Percentiles rank a stretch among this genome's conserved stretches.
Evolutionary conservation across 2,329 filamentous ascomycete genomes (phyloP).

Genomic region (Talaromyces pinophilus): DNA sequence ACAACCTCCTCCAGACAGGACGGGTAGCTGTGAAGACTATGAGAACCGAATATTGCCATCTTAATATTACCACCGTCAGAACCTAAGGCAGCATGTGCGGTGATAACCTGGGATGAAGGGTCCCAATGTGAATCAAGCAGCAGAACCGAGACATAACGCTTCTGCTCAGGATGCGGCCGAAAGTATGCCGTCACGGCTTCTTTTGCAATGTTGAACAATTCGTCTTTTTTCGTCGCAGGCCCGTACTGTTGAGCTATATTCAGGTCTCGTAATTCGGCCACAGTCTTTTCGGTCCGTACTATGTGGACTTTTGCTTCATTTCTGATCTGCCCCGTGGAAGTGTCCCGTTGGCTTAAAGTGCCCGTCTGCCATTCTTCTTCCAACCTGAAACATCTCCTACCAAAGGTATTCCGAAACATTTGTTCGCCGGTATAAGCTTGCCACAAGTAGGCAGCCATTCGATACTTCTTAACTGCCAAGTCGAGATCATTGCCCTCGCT

Average conservation of each 20-base stretch:
- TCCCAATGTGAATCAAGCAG: slow-evolving; percentile 92
- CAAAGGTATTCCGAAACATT: slow-evolving; percentile 87
- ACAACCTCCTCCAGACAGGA: slow-evolving; percentile 85
- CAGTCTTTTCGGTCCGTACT: slow-evolving; percentile 77
- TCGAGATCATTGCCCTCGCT: slow-evolving; percentile 81
- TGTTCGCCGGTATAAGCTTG: slow-evolving; percentile 96
- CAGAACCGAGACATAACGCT: slow-evolving; percentile 83
- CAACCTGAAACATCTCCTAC: slow-evolving; percentile 81
- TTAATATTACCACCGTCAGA: slow-evolving; percentile 71
- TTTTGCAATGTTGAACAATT: slow-evolving; percentile 73
- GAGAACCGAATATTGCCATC: slow-evolving; percentile 88
- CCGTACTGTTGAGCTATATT: slow-evolving; percentile 76
- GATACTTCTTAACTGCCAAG: slow-evolving; percentile 81
- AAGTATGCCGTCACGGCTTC: slow-evolving; percentile 80
- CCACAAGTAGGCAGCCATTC: slow-evolving; percentile 95
- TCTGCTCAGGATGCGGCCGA: slow-evolving; percentile 71
- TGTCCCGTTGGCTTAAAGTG: slow-evolving; percentile 74
- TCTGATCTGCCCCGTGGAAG: slow-evolving; percentile 70
- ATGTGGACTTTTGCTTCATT: slow-evolving; percentile 90
- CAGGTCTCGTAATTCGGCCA: slow-evolving; percentile 77
- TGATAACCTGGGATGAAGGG: slow-evolving; percentile 65
- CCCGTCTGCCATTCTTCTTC: slow-evolving; percentile 94
- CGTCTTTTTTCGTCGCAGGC: slow-evolving; percentile 67
- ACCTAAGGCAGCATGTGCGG: slow-evolving; percentile 81
- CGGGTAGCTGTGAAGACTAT: slow-evolving; percentile 88